These are phyloP conservation scores for Cadophora sp. DNA, from an alignment of 2,329 filamentous ascomycete genomes.

Conservation along the genomic window DNA sequence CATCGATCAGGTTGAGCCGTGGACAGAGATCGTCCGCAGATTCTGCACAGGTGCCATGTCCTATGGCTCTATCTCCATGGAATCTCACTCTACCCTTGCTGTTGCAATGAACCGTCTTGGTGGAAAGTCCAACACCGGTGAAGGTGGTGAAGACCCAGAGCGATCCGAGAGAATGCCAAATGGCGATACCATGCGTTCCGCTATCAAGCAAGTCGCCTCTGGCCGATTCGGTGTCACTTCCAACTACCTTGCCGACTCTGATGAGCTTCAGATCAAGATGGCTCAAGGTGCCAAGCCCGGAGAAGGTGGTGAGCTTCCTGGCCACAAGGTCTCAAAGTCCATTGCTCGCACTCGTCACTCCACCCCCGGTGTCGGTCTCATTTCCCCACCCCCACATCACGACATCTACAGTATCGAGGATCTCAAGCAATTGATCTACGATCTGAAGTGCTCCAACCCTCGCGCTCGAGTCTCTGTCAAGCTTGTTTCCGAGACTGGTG, in stretches of 20 bases:
- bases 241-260: slow-evolving; percentile 91
- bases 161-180: slow-evolving; percentile 86
- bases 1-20: slow-evolving; percentile 96
- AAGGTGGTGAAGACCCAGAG: slow-evolving; percentile 95
- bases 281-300: slow-evolving; percentile 97
- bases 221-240: slow-evolving; percentile 96
- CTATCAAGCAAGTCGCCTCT: slow-evolving; percentile 97
- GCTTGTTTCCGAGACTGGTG: slow-evolving; percentile 95
- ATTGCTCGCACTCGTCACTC: slow-evolving; percentile 96
- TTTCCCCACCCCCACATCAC: slow-evolving; percentile 95
- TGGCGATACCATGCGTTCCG: slow-evolving; percentile 95
- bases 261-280: slow-evolving; percentile 99
- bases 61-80: slow-evolving; percentile 98
- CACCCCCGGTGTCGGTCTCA: slow-evolving; percentile 93
- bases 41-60: slow-evolving; percentile 99
- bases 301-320: slow-evolving; percentile 95
- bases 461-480: slow-evolving; percentile 94
- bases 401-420: slow-evolving; percentile 99
- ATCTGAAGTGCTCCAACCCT: slow-evolving; percentile 95
- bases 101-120: slow-evolving; percentile 97
- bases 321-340: slow-evolving; percentile 93
- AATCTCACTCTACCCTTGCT: slow-evolving; percentile 93
- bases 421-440: slow-evolving; percentile 96
- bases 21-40: slow-evolving; percentile 95
- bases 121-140: slow-evolving; percentile 96